phyloP scores from a whole-genome alignment of 305 asterid species.

The Rubia peregrina region DNA sequence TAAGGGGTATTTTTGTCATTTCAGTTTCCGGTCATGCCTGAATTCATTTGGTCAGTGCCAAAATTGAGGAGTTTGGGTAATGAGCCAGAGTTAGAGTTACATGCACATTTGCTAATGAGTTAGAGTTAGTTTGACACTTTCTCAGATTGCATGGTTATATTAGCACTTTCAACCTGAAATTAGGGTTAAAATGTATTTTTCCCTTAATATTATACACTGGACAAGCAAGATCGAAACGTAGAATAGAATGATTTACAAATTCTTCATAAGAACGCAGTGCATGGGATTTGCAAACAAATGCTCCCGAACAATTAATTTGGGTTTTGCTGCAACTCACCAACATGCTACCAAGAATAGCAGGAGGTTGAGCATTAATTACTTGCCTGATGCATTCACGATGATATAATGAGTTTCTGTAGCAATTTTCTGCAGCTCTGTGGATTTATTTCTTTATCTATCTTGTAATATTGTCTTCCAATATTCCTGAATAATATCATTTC shows the following conservation, averaged over 20 bases:
- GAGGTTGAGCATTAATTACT: conserved; percentile 43
- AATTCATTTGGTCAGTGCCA: too few species aligned
- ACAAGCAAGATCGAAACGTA: background rate
- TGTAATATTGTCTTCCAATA: conserved; percentile 58
- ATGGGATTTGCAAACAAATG: conserved; percentile 79
- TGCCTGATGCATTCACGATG: conserved; percentile 30
- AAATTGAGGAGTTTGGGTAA: too few species aligned
- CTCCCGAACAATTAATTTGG: conserved; percentile 33
- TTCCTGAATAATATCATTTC: too few species aligned
- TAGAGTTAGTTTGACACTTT: too few species aligned
- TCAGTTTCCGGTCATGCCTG: too few species aligned
- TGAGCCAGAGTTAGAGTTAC: too few species aligned
- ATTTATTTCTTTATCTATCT: conserved; percentile 54
- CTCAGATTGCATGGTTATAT: too few species aligned
- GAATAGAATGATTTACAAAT: too few species aligned
- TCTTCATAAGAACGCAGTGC: conserved; percentile 46
- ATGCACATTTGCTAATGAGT: too few species aligned
- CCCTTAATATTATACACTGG: background rate
- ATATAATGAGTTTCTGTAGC: conserved; percentile 55
- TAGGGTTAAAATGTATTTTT: too few species aligned
- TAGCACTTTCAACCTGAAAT: too few species aligned
- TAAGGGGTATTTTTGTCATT: too few species aligned
- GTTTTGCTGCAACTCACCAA: conserved; percentile 38
- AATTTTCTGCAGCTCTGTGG: conserved; percentile 87
- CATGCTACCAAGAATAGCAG: conserved; percentile 48